Conservation (phyloP, 495 filamentous ascomycete genomes). For the Darksidea phi region DNA sequence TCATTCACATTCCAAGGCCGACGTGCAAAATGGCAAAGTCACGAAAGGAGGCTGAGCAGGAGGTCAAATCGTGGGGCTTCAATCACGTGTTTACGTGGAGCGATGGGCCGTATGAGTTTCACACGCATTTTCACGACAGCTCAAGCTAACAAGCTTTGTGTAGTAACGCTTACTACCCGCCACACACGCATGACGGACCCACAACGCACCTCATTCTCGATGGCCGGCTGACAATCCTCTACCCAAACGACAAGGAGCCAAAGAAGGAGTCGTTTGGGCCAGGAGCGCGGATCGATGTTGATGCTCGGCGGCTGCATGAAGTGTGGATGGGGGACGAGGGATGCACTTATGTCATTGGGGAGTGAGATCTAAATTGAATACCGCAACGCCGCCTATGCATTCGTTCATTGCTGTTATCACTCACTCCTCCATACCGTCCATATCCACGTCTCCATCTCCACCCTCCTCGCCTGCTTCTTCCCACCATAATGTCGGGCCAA, state of each 20-base stretch:
- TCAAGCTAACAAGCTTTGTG: not conserved
- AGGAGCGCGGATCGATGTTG: constrained; percentile 74
- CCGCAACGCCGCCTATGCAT: not conserved
- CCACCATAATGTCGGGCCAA: constrained; percentile 37
- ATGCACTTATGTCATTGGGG: constrained; percentile 85
- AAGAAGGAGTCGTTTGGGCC: constrained; percentile 66
- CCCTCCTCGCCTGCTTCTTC: constrained; percentile 1
- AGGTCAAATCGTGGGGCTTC: constrained; percentile 78
- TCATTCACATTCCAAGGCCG: too few species aligned
- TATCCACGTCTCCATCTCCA: not conserved
- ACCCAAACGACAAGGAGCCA: constrained; percentile 62
- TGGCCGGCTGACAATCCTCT: constrained; percentile 69
- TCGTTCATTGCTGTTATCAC: not conserved
- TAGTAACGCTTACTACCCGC: constrained; percentile 70
- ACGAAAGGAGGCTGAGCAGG: constrained; percentile 54
- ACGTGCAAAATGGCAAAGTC: constrained; percentile 30
- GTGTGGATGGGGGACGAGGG: constrained; percentile 78
- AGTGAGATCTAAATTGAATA: constrained; percentile 45
- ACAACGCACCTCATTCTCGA: constrained; percentile 77
- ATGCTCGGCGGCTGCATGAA: constrained; percentile 69
- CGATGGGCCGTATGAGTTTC: constrained; percentile 61
- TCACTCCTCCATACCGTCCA: constrained; percentile 3
- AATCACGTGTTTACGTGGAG: constrained; percentile 75
- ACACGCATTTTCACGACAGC: not conserved
- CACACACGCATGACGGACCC: constrained; percentile 66